phyloP scores from a whole-genome alignment of 495 filamentous ascomycete genomes.

The Penicillium bialowiezense region DNA sequence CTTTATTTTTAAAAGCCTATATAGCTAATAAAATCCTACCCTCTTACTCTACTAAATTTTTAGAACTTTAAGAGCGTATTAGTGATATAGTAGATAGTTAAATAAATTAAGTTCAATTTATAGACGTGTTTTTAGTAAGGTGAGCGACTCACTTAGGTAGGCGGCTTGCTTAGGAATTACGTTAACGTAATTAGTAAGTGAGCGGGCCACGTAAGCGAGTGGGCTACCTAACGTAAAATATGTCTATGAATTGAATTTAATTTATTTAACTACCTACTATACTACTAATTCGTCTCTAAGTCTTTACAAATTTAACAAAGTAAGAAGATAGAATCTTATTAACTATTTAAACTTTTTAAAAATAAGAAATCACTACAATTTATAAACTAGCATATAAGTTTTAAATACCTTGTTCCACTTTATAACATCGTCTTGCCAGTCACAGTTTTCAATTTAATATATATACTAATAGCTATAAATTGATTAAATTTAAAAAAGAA shows the following conservation, averaged over 20 bases:
- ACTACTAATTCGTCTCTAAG: background rate
- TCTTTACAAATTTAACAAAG: background rate
- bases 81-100: background rate
- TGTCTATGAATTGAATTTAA: background rate
- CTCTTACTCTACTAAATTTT: background rate
- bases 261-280: background rate
- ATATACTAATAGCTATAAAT: slow-evolving; percentile 19
- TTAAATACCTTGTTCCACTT: slow-evolving; percentile 14
- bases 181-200: too few relatives aligned
- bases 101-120: background rate
- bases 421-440: slow-evolving; percentile 8
- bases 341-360: slow-evolving; percentile 5
- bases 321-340: slow-evolving; percentile 7
- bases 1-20: background rate
- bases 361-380: slow-evolving; percentile 10
- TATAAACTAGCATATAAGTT: too few relatives aligned
- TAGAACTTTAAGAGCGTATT: background rate
- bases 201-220: too few relatives aligned
- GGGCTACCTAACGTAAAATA: background rate
- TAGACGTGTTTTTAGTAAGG: background rate
- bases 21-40: background rate
- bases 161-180: too few relatives aligned
- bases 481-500: too few relatives aligned
- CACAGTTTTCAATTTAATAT: background rate
- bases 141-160: too few relatives aligned